Evolutionary conservation across 1,139 yeast genomes (phyloP).

Genomic region (Hemisphaericaspora subhashii): DNA sequence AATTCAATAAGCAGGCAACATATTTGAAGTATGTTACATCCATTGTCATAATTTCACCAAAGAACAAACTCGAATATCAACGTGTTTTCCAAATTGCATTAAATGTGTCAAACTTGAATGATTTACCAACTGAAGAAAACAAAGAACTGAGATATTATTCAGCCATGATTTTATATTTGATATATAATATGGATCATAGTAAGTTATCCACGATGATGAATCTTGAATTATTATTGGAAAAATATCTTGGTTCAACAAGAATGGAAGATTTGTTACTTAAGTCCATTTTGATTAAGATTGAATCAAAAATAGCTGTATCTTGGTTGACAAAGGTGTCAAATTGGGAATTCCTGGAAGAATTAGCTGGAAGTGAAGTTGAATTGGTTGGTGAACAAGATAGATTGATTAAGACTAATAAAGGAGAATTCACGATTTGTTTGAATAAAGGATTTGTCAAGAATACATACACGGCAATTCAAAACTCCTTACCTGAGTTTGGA

Average conservation of each 20-base stretch:
- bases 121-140: slow-evolving; percentile 22
- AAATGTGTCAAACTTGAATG: slow-evolving; percentile 45
- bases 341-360: slow-evolving; percentile 63
- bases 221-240: slow-evolving; percentile 10
- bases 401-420: slow-evolving; percentile 44
- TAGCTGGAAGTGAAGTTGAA: slow-evolving; percentile 41
- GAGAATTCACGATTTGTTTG: slow-evolving; percentile 49
- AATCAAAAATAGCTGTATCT: slow-evolving; percentile 44
- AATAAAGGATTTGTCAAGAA: slow-evolving; percentile 52
- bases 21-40: slow-evolving; percentile 43
- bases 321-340: slow-evolving; percentile 62
- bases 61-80: slow-evolving; percentile 42
- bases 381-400: slow-evolving; percentile 41
- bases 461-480: slow-evolving; percentile 31
- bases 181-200: slow-evolving; percentile 49
- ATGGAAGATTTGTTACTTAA: slow-evolving; percentile 66
- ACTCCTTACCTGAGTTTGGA: slow-evolving; percentile 6
- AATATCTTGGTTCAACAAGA: slow-evolving; percentile 61
- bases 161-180: slow-evolving; percentile 40
- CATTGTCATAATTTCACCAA: slow-evolving; percentile 34
- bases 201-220: slow-evolving; percentile 42
- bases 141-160: slow-evolving; percentile 37
- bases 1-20: slow-evolving; percentile 45
- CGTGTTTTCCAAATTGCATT: slow-evolving; percentile 66
- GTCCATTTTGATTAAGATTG: slow-evolving; percentile 54